Percentiles rank a stretch among this genome's conserved stretches.
phyloP scores from a whole-genome alignment of 2,329 filamentous ascomycete genomes.

The Cercospora citrullina region DNA sequence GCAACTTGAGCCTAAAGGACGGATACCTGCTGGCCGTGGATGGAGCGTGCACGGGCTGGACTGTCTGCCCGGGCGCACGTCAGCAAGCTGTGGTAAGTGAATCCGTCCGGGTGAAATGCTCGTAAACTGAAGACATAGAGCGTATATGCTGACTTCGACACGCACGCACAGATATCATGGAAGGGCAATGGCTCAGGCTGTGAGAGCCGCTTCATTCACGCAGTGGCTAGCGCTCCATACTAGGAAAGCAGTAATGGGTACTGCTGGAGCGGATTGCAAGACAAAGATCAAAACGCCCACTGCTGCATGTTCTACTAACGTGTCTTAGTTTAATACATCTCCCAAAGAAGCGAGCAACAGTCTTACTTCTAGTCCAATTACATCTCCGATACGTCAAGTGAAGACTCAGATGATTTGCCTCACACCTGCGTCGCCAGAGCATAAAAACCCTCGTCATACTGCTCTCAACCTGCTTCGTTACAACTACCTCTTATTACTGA shows the following conservation, averaged over 20 bases:
- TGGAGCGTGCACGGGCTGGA: constrained; percentile 43
- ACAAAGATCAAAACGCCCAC: not conserved
- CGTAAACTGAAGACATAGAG: not conserved
- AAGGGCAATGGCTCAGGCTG: constrained; percentile 41
- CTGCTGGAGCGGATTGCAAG: not conserved
- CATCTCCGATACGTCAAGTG: not conserved
- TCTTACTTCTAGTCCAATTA: not conserved
- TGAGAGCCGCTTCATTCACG: constrained; percentile 42
- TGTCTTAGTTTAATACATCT: not conserved
- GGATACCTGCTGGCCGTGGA: constrained; percentile 43
- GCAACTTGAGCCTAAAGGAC: constrained; percentile 39
- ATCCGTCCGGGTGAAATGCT: no score
- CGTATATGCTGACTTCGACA: not conserved
- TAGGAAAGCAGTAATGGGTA: constrained; percentile 15
- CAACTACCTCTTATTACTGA: not conserved
- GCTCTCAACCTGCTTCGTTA: not conserved
- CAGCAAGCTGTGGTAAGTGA: constrained; percentile 39
- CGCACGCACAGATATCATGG: constrained; percentile 38
- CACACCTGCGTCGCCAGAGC: not conserved
- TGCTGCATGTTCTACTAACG: not conserved
- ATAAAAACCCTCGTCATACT: not conserved
- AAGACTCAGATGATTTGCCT: not conserved
- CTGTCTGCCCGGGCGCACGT: constrained; percentile 40
- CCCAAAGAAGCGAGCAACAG: not conserved
- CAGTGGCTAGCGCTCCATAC: constrained; percentile 42